Evolutionary conservation across 176 grass and related monocot species (phyloP).

Genomic region (Aegilops sharonensis): DNA sequence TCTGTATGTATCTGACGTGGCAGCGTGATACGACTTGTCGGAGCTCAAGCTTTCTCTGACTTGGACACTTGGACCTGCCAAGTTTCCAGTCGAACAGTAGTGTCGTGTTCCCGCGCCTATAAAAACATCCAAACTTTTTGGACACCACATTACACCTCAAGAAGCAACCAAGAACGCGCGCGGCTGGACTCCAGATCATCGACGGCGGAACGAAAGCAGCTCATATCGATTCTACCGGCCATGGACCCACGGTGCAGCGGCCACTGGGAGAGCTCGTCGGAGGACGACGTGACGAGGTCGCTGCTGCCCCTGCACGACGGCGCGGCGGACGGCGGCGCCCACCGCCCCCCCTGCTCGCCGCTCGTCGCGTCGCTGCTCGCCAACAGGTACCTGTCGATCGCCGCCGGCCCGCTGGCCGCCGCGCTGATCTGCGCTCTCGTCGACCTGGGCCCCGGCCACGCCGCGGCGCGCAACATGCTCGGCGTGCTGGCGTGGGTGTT

Average conservation of each 20-base stretch:
- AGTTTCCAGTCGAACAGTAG: not conserved
- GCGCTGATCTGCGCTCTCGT: constrained; percentile 43
- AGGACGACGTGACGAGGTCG: constrained; percentile 41
- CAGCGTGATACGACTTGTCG: no score
- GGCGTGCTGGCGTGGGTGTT: constrained; percentile 82
- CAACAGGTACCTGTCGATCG: constrained; percentile 41
- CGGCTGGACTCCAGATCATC: not conserved
- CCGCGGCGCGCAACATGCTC: constrained; percentile 76
- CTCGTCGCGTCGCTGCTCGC: constrained; percentile 35
- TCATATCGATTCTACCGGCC: not conserved
- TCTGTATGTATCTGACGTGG: no score
- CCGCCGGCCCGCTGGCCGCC: constrained; percentile 56
- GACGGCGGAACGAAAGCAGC: not conserved
- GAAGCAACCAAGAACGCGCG: constrained; percentile 1
- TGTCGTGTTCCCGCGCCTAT: constrained; percentile 25
- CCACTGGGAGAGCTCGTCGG: constrained; percentile 22
- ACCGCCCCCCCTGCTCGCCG: not conserved
- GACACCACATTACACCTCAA: not conserved
- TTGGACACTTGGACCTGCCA: not conserved
- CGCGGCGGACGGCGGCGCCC: not conserved
- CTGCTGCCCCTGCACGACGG: constrained; percentile 25
- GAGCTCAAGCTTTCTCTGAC: not conserved
- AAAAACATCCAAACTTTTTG: not conserved
- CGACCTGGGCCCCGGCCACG: constrained; percentile 30
- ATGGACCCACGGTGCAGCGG: constrained; percentile 32